A percentile compares a stretch with the other conserved stretches of the same genome.
Evolutionary conservation across 2,329 filamentous ascomycete species (phyloP).

Genomic region (Arthroderma sp.): DNA sequence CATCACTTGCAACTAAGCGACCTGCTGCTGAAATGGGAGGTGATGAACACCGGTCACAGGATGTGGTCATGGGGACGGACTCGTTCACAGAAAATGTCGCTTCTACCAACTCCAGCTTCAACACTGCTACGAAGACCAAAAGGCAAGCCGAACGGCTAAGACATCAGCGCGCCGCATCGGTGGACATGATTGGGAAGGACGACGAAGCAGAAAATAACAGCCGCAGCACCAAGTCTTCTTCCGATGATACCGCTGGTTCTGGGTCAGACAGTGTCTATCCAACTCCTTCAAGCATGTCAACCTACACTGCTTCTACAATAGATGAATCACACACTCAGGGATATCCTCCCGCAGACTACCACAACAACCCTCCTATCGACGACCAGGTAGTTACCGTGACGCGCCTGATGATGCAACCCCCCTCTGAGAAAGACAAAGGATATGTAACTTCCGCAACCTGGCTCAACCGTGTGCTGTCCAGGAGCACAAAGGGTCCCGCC

Average conservation of each 20-base stretch:
- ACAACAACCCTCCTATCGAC: conserved; percentile 39
- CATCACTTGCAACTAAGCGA: conserved; percentile 41
- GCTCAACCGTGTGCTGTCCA: conserved; percentile 59
- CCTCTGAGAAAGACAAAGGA: conserved; percentile 59
- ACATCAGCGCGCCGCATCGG: conserved; percentile 24
- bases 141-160: conserved; percentile 11
- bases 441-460: conserved; percentile 69
- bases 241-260: conserved; percentile 19
- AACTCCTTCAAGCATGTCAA: conserved; percentile 27
- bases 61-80: conserved; percentile 16
- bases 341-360: conserved; percentile 5
- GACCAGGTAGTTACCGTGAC: conserved; percentile 64
- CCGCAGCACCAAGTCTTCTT: conserved; percentile 11
- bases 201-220: conserved; percentile 6
- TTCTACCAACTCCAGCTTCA: conserved; percentile 14
- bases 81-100: conserved; percentile 8
- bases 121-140: conserved; percentile 4
- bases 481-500: conserved; percentile 46
- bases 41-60: conserved; percentile 17
- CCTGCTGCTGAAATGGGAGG: conserved; percentile 43
- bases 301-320: conserved; percentile 19
- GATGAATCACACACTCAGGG: conserved; percentile 16
- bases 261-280: conserved; percentile 24
- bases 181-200: conserved; percentile 31
- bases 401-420: conserved; percentile 39